Conservation (phyloP, 192 early-diverging fungal genomes). For the Phlyctochytrium planicorne region DNA sequence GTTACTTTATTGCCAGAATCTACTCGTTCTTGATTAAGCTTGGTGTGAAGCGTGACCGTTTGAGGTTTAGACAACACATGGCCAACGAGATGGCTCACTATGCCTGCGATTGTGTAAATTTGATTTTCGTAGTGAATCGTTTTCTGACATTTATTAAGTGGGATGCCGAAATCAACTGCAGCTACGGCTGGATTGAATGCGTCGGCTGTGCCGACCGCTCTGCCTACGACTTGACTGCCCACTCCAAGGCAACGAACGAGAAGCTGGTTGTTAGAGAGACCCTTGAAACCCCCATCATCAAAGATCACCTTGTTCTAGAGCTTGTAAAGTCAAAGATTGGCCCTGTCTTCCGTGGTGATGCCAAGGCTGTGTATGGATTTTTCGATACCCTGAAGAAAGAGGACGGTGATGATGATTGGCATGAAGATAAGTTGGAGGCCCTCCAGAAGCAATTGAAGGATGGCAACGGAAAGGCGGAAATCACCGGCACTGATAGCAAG, state of each 20-base stretch:
- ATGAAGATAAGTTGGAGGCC: constrained; percentile 56
- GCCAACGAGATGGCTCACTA: constrained; percentile 99
- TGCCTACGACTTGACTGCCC: constrained; percentile 93
- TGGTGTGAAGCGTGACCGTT: constrained; percentile 79
- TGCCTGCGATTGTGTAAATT: constrained; percentile 66
- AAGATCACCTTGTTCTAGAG: constrained; percentile 77
- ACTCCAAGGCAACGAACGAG: constrained; percentile 84
- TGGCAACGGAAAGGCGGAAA: constrained; percentile 41
- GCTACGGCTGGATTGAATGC: constrained; percentile 98
- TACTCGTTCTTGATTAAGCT: constrained; percentile 86
- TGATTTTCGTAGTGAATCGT: constrained; percentile 12
- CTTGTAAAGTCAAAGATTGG: constrained; percentile 91
- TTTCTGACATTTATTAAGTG: constrained; percentile 67
- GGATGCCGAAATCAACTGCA: constrained; percentile 96
- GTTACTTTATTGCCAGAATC: constrained; percentile 97
- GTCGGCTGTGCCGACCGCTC: constrained; percentile 99
- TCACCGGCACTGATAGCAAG: constrained; percentile 63
- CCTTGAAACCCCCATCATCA: constrained; percentile 76
- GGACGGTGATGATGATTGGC: constrained; percentile 28
- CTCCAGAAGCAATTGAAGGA: constrained; percentile 47
- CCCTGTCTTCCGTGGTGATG: constrained; percentile 87
- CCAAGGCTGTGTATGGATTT: constrained; percentile 82
- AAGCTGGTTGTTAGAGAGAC: constrained; percentile 91
- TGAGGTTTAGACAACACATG: constrained; percentile 99
- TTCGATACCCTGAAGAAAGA: constrained; percentile 56